Base-by-base conservation (phyloP, 208 protist genomes). In the Leishmania turanica region DNA sequence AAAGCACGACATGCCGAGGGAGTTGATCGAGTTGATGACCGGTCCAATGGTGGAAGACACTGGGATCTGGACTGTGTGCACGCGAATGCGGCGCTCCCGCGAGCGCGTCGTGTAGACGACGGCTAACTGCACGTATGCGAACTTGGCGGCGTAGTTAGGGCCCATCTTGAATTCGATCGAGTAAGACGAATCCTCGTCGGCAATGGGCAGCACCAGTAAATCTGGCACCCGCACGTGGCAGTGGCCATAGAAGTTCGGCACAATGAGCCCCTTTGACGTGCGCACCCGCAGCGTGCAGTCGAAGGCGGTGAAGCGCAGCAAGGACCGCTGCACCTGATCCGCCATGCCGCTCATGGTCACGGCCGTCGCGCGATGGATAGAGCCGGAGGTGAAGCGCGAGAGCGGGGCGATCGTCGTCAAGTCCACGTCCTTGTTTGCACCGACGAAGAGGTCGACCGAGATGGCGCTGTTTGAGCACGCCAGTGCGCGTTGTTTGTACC, bases 201-300 rank as follows among this genome's bases (percentile, higher is more conserved):
- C 89, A 54, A 98, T 94, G 42, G 99, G 98, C 73, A 99, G 86
- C 13, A 97, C 87, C 6, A 99, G 90, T n/a, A 99, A 88, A 79
- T 99, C 98, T 0, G 95, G 91, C 71, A 94, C 90, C 2, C 98
- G 91, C 51, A 99, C 90, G 89, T 99, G 98, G 82, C 99, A 99
- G 91, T 99, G 97, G 6, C 99, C 99, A 80, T 98, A 98, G 74
- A 97, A 97, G 80, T 97, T 96, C 21, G 86, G 85, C 81, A 98
- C 89, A 11, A 93, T 91, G 19, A 98, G 66, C 5, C 97, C 97
- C 37, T 82, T 91, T 60, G 94, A 98, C 3, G 86, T 90, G 51
- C 99, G 93, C n/a, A 99, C 91, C 40, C 99, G 97, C 90, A 99
- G 93, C 53, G 99, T 96, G 56, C 96, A 93, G 87, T 99, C 99